Conservation (phyloP, 1,284 basidiomycete genomes). For the Cronartium quercuum region DNA sequence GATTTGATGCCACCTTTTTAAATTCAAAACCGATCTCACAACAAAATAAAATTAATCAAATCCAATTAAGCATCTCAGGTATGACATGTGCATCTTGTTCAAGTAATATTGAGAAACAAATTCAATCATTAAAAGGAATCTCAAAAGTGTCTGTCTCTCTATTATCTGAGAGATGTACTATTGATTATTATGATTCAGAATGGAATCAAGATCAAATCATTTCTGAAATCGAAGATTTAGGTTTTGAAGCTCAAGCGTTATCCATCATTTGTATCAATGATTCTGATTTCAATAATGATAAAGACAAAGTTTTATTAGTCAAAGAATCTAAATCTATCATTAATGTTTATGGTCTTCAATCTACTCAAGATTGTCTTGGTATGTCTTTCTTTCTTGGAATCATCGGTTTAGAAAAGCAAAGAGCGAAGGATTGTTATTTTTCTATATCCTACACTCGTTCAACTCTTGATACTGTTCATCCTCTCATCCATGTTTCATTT, state of each 20-base stretch:
- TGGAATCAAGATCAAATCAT: conserved; percentile 77
- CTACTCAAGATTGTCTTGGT: background rate
- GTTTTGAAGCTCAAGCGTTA: conserved; percentile 79
- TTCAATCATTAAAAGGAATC: conserved; percentile 69
- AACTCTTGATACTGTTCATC: too few species aligned
- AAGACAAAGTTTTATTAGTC: background rate
- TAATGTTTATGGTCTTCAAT: conserved; percentile 2
- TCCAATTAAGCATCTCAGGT: conserved; percentile 67
- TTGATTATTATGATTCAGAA: conserved; percentile 65
- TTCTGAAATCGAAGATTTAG: conserved; percentile 76
- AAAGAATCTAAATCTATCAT: background rate
- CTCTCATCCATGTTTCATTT: too few species aligned
- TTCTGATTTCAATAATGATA: background rate
- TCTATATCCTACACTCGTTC: background rate
- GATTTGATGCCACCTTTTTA: conserved; percentile 66
- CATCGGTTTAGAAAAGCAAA: background rate
- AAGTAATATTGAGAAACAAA: conserved; percentile 66
- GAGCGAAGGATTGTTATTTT: background rate
- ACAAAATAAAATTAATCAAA: conserved; percentile 54
- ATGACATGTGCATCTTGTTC: conserved; percentile 84
- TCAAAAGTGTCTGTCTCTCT: conserved; percentile 65
- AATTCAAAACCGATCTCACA: background rate
- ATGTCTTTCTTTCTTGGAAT: background rate
- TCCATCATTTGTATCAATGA: conserved; percentile 57
- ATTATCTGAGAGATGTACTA: conserved; percentile 64